Evolutionary conservation across 2,329 filamentous ascomycete genomes (phyloP), one percentile per base, ranked within the genome.

Genomic region (Dothideomycetes sp.): DNA sequence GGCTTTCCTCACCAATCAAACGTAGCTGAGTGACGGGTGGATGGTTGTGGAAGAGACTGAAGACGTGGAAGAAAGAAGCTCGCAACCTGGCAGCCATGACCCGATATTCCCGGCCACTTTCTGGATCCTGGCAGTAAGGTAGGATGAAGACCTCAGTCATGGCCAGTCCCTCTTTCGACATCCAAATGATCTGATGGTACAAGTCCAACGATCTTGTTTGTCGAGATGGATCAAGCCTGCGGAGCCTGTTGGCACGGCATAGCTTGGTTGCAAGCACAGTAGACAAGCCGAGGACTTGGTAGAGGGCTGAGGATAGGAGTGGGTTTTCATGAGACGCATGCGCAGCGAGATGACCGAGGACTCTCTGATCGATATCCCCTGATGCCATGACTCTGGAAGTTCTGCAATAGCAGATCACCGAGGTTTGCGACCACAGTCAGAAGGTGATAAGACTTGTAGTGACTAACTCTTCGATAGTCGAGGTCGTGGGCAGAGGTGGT

Each of bases 361-460:
- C 94, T 67, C 96, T 98, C 67, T 94, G 88, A 63, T 98, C 91
- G 47, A 96, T 86, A 65, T 94, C 86, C 46, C 87, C 91, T 59
- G 88, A 91, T 66, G 91, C 91, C 91, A 96, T 98, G 9, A 8
- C 28, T 24, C 7, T 7, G 22, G 4, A 15, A 6, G 7, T n/a
- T 12, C 9, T 12, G 16, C n/a, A n/a, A n/a, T n/a, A n/a, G n/a
- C n/a, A n/a, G n/a, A n/a, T n/a, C n/a, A n/a, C n/a, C n/a, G n/a
- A n/a, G n/a, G n/a, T n/a, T n/a, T n/a, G n/a, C n/a, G n/a, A n/a
- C n/a, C n/a, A n/a, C n/a, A n/a, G n/a, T n/a, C n/a, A n/a, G n/a
- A n/a, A n/a, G n/a, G n/a, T n/a, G n/a, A n/a, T n/a, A n/a, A n/a
- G n/a, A n/a, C n/a, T n/a, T n/a, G n/a, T n/a, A n/a, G n/a, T n/a